Base-by-base conservation (phyloP, 176 grass and related monocot species). In the Zoysia pacifica region DNA sequence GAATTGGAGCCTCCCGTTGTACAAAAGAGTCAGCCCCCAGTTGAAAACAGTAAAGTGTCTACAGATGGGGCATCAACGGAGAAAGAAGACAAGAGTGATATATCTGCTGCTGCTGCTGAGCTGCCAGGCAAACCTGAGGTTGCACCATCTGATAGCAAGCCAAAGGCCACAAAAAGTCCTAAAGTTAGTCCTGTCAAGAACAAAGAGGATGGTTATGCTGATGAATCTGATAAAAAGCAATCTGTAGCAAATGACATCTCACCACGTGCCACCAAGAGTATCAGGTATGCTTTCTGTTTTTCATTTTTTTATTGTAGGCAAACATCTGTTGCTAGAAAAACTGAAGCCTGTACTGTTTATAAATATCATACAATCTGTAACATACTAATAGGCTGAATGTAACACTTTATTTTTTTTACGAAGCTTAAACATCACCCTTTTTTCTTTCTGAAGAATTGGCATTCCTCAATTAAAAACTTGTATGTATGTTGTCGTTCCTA, bases 101-200 rank as follows among this genome's bases (percentile, higher is more conserved):
- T 90, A 73, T 59, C 89, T 86, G 48, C 48, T 35, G 53, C 77
- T 59, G 53, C 77, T 62, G 47, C 65, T 47, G 86, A 90, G 76
- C 47, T 81, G 84, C 74, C 70, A 47, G 49, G 76, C 12, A 84
- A 99, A 71, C 79, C 79, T 88, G 90, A 89, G 68, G 71, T 73
- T 9, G 79, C 67, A 67, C 73, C 65, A 68, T 76, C 82, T 40
- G 72, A 81, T 76, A 48, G 52, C 79, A 78, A 88, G 86, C 67
- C 48, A 61, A 81, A 81, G 18, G 70, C 81, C 66, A 75, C 80
- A 42, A 94, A 85, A 90, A 90, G 69, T 50, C 84, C 86, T 74
- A 74, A 86, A 75, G 70, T 62, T 82, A 95, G 86, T 93, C 88
- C 97, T 84, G 81, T 79, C 68, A 91, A 84, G 84, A 91, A 81